phyloP scores from a whole-genome alignment of 805 yeast genomes.

The Schwanniomyces yamadae region DNA sequence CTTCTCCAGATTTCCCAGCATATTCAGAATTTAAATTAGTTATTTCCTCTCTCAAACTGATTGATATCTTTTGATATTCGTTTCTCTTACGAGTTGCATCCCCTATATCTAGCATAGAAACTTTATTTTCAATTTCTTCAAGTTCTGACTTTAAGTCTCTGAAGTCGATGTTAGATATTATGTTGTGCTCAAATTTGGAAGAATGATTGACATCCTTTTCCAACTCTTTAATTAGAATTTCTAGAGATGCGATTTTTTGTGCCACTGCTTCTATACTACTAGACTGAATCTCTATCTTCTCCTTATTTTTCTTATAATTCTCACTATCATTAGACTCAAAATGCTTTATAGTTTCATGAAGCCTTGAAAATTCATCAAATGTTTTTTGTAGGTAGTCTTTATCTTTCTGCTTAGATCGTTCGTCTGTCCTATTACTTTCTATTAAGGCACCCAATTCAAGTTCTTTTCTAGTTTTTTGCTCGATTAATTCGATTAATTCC shows the following conservation, averaged over 20 bases:
- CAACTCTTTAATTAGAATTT: conserved; percentile 24
- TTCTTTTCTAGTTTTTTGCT: background rate
- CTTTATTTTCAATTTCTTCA: conserved; percentile 31
- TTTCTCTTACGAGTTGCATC: conserved; percentile 62
- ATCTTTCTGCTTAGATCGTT: background rate
- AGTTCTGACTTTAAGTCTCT: conserved; percentile 44
- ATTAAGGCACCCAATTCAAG: background rate
- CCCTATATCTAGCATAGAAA: conserved; percentile 47
- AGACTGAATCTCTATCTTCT: conserved; percentile 21
- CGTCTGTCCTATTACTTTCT: background rate
- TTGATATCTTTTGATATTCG: conserved; percentile 58
- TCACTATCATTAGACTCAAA: conserved; percentile 22
- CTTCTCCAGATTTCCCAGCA: conserved; percentile 82
- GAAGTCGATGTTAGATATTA: conserved; percentile 64
- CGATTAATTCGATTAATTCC: conserved; percentile 6
- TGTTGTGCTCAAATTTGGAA: conserved; percentile 57
- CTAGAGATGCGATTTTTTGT: conserved; percentile 20
- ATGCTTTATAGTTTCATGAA: conserved; percentile 12
- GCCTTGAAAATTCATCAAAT: background rate
- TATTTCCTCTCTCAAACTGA: conserved; percentile 47
- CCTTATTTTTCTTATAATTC: conserved; percentile 24
- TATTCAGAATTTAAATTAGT: conserved; percentile 58
- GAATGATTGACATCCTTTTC: conserved; percentile 54
- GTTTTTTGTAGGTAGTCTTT: background rate
- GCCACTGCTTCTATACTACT: conserved; percentile 10